Conservation (phyloP, 371 early-diverging fungal species). For the Mortierella sp. region DNA sequence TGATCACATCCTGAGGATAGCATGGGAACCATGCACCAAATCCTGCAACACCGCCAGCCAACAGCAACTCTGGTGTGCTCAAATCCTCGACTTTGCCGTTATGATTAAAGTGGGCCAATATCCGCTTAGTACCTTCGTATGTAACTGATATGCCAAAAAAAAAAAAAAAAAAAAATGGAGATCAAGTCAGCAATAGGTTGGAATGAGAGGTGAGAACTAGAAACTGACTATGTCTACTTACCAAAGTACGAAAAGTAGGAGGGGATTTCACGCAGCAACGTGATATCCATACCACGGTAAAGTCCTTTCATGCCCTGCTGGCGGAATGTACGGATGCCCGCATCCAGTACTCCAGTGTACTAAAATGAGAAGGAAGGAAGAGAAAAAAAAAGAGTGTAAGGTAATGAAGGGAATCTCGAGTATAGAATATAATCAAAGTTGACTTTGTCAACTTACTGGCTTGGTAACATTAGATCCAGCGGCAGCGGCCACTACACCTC, state of each 20-base stretch:
- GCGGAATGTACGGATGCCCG: conserved; percentile 77
- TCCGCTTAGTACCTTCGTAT: conserved; percentile 75
- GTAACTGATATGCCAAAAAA: conserved; percentile 57
- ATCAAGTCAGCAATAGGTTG: background rate
- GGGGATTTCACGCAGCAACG: conserved; percentile 88
- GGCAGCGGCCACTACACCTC: conserved; percentile 17
- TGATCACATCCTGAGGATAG: conserved; percentile 92
- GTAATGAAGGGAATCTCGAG: background rate
- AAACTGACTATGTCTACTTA: conserved; percentile 27
- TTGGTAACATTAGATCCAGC: conserved; percentile 28
- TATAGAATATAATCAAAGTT: background rate
- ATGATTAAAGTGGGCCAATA: conserved; percentile 64
- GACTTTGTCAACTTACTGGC: conserved; percentile 57
- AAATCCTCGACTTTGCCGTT: conserved; percentile 61
- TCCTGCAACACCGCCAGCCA: conserved; percentile 90
- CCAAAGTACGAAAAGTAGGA: conserved; percentile 89
- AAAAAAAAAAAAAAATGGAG: background rate
- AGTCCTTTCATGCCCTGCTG: conserved; percentile 78
- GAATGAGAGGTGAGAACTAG: background rate
- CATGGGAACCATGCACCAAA: conserved; percentile 89
- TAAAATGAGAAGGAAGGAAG: conserved; percentile 23
- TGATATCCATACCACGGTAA: conserved; percentile 86
- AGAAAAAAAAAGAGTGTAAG: background rate
- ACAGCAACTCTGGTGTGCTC: conserved; percentile 72
- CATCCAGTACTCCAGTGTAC: conserved; percentile 84